Evolutionary conservation across 139 green algal genomes (phyloP), one percentile per base, ranked within the genome.

Genomic region (Penium margaritaceum): DNA sequence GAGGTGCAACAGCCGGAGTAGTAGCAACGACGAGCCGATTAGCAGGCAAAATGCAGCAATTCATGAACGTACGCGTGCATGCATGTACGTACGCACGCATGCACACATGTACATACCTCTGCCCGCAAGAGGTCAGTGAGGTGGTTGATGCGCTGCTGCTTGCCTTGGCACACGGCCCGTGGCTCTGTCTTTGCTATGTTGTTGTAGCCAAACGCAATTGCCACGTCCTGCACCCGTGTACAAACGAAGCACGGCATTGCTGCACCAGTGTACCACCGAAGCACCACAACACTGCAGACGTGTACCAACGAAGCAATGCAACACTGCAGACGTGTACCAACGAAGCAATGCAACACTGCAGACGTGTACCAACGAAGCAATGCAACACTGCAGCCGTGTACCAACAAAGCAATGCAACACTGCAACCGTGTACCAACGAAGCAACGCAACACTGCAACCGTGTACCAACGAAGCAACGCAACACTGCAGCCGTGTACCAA

Each of bases 131-230:
- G 71, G 79, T 98, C 93, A 1, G 60, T 88, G 43, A 97, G 74
- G 74, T 93, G 84, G 78, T 96, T 97, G 7, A 99, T 60, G 0
- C 93, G 91, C 72, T 94, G 88, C 85, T 97, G 90, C 29, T 78
- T 74, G 3, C 91, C 94, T 12, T 88, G 74, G 0, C 87, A 91
- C 19, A 70, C 61, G 4, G 89, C 86, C 6, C 86, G 86, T 62
- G 89, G 88, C 19, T 92, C 76, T 9, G 44, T 85, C 68, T 82
- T 84, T 1, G 53, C 32, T 14, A 98, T 86, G 84, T 99, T 97
- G 84, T 98, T 98, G 88, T 93, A 99, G 32, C 94, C 94, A 76
- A 95, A 90, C 12, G 94, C 91, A 65, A 99, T 99, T 3, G 94
- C 94, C 64, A 98, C 91, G 77, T 98, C 94, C 86, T 82, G 55